These are phyloP conservation scores for Ashbya aceris DNA, from an alignment of 1,139 yeast genomes.

Conservation along the genomic window DNA sequence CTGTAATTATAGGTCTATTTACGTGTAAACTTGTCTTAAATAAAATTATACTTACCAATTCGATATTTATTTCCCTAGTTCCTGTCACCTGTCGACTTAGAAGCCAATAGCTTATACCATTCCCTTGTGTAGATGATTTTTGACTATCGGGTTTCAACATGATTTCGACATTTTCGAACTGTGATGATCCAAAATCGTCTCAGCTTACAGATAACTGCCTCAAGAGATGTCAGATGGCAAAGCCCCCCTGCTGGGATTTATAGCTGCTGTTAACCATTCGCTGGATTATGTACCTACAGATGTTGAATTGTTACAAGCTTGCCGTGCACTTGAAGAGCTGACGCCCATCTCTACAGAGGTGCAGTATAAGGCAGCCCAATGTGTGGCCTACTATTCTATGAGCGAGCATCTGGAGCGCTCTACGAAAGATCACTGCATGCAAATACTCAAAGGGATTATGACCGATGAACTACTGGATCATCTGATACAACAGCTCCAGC, in stretches of 20 bases:
- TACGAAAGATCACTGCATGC: background rate
- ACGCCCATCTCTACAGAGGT: conserved; percentile 40
- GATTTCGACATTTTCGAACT: too few relatives aligned
- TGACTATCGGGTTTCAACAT: too few relatives aligned
- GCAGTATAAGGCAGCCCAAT: conserved; percentile 54
- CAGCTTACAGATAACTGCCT: too few relatives aligned
- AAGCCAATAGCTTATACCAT: too few relatives aligned
- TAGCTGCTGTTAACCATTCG: background rate
- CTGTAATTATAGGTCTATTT: conserved; percentile 38
- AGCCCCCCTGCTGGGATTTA: background rate
- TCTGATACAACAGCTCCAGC: conserved; percentile 5
- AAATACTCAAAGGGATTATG: background rate
- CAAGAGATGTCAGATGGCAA: conserved; percentile 16
- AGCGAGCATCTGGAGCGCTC: conserved; percentile 58
- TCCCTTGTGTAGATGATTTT: too few relatives aligned
- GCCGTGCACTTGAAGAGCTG: conserved; percentile 40
- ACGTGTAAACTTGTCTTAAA: conserved; percentile 13
- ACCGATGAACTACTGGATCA: background rate
- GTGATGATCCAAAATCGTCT: too few relatives aligned
- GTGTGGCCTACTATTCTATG: conserved; percentile 71
- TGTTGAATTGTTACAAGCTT: conserved; percentile 8
- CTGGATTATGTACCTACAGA: background rate
- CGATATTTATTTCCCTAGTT: too few relatives aligned
- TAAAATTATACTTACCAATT: too few relatives aligned
- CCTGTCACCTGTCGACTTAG: too few relatives aligned